Conservation (phyloP, 352 stramenopile genomes). For the Globisporangium polare region DNA sequence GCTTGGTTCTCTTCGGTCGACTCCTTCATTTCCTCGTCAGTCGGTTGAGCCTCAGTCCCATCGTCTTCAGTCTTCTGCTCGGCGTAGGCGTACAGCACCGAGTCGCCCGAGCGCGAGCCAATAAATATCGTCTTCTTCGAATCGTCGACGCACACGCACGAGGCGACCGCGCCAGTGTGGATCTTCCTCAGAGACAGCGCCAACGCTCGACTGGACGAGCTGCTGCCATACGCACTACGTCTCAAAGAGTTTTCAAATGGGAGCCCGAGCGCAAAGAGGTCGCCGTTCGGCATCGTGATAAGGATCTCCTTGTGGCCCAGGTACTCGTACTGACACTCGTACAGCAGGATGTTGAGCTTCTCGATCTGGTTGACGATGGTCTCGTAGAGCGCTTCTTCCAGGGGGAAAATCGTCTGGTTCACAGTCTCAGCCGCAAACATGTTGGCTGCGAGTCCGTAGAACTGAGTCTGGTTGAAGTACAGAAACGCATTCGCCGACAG, state of each 20-base stretch:
- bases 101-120: slow-evolving; percentile 77
- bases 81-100: slow-evolving; percentile 59
- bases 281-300: slow-evolving; percentile 48
- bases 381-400: slow-evolving; percentile 62
- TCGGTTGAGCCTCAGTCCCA: background rate
- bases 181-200: slow-evolving; percentile 57
- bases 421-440: slow-evolving; percentile 73
- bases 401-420: slow-evolving; percentile 63
- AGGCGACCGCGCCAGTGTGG: slow-evolving; percentile 37
- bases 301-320: slow-evolving; percentile 68
- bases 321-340: slow-evolving; percentile 69
- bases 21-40: slow-evolving; percentile 18
- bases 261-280: slow-evolving; percentile 62
- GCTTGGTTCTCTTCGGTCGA: slow-evolving; percentile 11
- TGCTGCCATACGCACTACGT: slow-evolving; percentile 29
- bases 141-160: slow-evolving; percentile 61
- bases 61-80: slow-evolving; percentile 29
- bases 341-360: slow-evolving; percentile 53
- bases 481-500: slow-evolving; percentile 77
- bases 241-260: slow-evolving; percentile 50
- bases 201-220: slow-evolving; percentile 11
- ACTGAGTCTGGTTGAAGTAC: slow-evolving; percentile 89
- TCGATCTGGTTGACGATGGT: slow-evolving; percentile 43
- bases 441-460: slow-evolving; percentile 69
- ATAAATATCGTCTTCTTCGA: slow-evolving; percentile 71